Conservation (phyloP, 2,329 filamentous ascomycete genomes). For the Cyphellophora europaea region DNA sequence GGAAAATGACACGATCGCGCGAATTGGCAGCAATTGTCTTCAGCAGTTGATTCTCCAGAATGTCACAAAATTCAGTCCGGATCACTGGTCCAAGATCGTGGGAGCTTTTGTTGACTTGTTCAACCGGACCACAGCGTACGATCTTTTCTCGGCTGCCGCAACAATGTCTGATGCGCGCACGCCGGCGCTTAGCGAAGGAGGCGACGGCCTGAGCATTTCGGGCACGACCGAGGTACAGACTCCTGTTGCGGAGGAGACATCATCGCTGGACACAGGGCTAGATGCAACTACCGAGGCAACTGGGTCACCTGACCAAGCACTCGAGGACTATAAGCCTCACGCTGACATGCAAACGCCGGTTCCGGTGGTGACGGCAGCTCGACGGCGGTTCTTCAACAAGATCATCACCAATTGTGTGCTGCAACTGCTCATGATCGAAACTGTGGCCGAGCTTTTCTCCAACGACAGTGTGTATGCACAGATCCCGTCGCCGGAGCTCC, state of each 20-base stretch:
- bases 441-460: constrained; percentile 95
- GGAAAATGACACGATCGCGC: constrained; percentile 95
- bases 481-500: constrained; percentile 80
- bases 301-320: constrained; percentile 27
- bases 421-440: constrained; percentile 98
- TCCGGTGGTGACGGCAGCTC: constrained; percentile 82
- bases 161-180: constrained; percentile 30
- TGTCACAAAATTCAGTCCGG: constrained; percentile 75
- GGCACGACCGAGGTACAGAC: constrained; percentile 19
- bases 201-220: constrained; percentile 19
- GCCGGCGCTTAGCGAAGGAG: constrained; percentile 11
- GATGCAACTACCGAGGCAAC: constrained; percentile 5
- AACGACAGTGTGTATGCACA: constrained; percentile 91
- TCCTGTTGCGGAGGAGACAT: constrained; percentile 19
- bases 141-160: constrained; percentile 79
- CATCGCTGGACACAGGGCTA: not conserved
- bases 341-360: constrained; percentile 74
- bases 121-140: constrained; percentile 84
- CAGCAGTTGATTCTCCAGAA: constrained; percentile 96
- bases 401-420: constrained; percentile 98
- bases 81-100: constrained; percentile 92
- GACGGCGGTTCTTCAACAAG: constrained; percentile 93
- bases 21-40: constrained; percentile 95
- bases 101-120: constrained; percentile 94
- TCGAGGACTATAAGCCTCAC: constrained; percentile 83